phyloP scores from a whole-genome alignment of 140 eudicot species.

The Bidens hawaiensis region DNA sequence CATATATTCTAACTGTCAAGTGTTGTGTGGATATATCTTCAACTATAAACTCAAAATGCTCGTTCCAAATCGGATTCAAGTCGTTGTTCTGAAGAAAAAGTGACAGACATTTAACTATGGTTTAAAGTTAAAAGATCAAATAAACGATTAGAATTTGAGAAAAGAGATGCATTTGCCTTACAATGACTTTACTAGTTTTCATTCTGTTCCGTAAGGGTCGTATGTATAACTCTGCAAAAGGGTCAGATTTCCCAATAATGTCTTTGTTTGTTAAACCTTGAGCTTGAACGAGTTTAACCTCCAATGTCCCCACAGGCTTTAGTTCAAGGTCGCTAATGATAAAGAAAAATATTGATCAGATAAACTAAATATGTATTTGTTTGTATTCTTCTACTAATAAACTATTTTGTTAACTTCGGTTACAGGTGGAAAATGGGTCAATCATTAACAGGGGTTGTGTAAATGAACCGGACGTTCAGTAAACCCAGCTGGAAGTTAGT shows the following conservation, averaged over 20 bases:
- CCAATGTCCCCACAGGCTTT: conserved; percentile 88
- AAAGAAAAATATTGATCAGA: conserved; percentile 4
- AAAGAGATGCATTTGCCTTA: conserved; percentile 41
- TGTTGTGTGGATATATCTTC: conserved; percentile 89
- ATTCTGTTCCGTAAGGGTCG: conserved; percentile 80
- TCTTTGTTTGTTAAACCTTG: conserved; percentile 89
- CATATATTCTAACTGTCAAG: conserved; percentile 72
- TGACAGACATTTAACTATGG: neutral
- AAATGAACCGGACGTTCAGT: no score
- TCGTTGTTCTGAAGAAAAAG: conserved; percentile 67
- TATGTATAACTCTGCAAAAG: conserved; percentile 69
- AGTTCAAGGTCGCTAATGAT: conserved; percentile 76
- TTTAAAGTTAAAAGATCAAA: neutral
- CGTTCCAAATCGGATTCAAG: conserved; percentile 96
- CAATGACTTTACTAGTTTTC: conserved; percentile 84
- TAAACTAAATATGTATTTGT: neutral
- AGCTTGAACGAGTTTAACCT: conserved; percentile 98
- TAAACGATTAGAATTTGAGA: conserved; percentile 6
- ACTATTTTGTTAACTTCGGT: neutral
- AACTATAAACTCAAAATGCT: conserved; percentile 87
- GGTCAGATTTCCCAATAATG: conserved; percentile 95
- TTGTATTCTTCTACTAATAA: neutral
- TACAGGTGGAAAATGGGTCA: no score
- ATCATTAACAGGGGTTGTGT: no score
- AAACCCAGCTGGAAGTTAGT: no score